Base-by-base conservation (phyloP, 768 basidiomycete genomes). In the Saitozyma podzolica region DNA sequence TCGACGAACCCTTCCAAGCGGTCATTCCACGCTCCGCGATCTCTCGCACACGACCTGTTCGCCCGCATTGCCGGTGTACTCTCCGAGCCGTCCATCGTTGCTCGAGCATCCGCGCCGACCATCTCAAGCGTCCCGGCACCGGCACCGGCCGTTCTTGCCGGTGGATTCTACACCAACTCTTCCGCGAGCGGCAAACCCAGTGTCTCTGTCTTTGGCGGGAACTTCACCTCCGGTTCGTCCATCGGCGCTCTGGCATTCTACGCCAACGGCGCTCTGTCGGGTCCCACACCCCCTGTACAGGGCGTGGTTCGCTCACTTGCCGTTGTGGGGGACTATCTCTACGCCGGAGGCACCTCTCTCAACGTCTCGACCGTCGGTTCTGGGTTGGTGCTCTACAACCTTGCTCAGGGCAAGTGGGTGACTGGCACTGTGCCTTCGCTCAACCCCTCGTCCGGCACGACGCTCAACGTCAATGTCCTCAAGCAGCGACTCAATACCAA, bases 141-240 rank as follows among this genome's bases (percentile, higher is more conserved):
- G 0, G 89, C 91, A 0, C 91, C 92, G 0, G 87, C 91, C 16
- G 86, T 97, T 63, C 83, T 96, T 58, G 85, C 91, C 0, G 95
- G 91, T 40, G 85, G 85, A 2, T 97, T 92, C 82, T 97, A 91
- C 91, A 70, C 59, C 55, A 96, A 97, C 74, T 83, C 82, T 43
- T 84, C 88, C 1, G 86, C 86, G 3, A 81, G 81, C 9, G 83
- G 84, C 6, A 76, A 72, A 50, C 68, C 72, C 0, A 86, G 90
- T 59, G 79, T 91, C 17, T 86, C 86, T 49, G 85, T 97, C 64
- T 82, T 97, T 53, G 95, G 93, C 40, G 95, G 95, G 42, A 92
- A 93, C 77, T 99, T 97, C 77, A 85, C 89, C 0, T 50, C 63
- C 14, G 52, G n/a, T 41, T 55, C 59, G 87, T 87, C 73, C 45